Percentiles rank a stretch among this genome's conserved stretches.
phyloP scores from a whole-genome alignment of 2,329 filamentous ascomycete species.

The Dendryphion nanum region DNA sequence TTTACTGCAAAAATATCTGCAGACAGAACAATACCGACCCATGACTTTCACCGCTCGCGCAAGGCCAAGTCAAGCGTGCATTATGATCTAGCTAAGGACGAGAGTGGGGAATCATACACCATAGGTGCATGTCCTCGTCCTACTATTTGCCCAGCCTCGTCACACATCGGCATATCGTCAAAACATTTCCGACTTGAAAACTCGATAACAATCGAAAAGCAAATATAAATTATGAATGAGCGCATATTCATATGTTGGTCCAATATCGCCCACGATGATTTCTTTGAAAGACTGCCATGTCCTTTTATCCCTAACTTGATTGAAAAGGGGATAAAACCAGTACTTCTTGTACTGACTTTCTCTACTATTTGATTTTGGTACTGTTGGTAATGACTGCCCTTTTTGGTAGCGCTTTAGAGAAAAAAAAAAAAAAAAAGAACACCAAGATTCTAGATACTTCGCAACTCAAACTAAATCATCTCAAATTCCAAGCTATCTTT shows the following conservation, averaged over 20 bases:
- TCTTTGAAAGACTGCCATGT: constrained; percentile 49
- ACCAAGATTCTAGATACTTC: too few relatives aligned
- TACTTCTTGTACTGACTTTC: constrained; percentile 45
- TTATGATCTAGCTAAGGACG: constrained; percentile 48
- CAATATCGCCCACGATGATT: constrained; percentile 55
- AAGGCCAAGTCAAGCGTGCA: constrained; percentile 53
- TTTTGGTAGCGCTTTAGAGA: too few relatives aligned
- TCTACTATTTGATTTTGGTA: too few relatives aligned
- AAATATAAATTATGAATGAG: constrained; percentile 56
- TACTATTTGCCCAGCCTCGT: constrained; percentile 45
- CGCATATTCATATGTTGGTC: constrained; percentile 55
- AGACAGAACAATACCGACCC: constrained; percentile 50
- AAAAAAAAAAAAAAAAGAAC: too few relatives aligned
- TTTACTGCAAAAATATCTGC: constrained; percentile 55
- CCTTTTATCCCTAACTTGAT: constrained; percentile 51
- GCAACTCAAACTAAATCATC: too few relatives aligned
- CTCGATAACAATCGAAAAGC: constrained; percentile 49
- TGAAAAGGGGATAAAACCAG: constrained; percentile 54
- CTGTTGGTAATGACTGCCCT: constrained; percentile 38
- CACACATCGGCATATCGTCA: constrained; percentile 50
- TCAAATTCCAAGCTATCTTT: constrained; percentile 1
- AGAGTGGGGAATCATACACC: constrained; percentile 51
- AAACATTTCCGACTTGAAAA: constrained; percentile 51
- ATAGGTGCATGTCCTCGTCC: constrained; percentile 50
- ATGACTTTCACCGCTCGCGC: constrained; percentile 55